phyloP scores from a whole-genome alignment of 495 filamentous ascomycete species.

The Ramalina intermedia region DNA sequence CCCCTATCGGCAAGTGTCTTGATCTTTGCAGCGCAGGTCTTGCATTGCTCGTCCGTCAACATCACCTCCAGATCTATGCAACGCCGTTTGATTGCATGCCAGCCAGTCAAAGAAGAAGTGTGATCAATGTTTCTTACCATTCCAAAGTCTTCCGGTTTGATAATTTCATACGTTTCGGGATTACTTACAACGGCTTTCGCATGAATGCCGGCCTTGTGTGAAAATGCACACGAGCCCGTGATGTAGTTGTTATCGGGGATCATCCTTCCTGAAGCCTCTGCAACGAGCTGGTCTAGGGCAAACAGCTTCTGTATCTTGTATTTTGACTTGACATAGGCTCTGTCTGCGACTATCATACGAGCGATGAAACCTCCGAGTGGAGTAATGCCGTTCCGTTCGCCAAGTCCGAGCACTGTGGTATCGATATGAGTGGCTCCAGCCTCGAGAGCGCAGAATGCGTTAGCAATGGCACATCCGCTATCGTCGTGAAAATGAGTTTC shows the following conservation, averaged over 20 bases:
- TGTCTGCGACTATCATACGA: constrained; percentile 62
- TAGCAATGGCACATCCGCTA: constrained; percentile 65
- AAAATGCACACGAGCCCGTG: constrained; percentile 87
- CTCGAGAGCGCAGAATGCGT: constrained; percentile 62
- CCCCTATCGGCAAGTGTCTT: constrained; percentile 82
- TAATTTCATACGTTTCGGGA: constrained; percentile 50
- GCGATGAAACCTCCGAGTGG: constrained; percentile 46
- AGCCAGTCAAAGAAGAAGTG: constrained; percentile 60
- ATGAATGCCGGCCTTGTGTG: constrained; percentile 92
- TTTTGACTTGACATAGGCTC: constrained; percentile 61
- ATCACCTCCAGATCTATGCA: constrained; percentile 69
- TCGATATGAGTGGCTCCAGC: constrained; percentile 57
- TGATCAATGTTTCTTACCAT: constrained; percentile 80
- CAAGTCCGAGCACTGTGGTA: constrained; percentile 37
- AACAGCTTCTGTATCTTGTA: constrained; percentile 66
- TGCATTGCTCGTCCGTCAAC: constrained; percentile 83
- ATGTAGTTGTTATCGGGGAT: constrained; percentile 69
- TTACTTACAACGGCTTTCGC: constrained; percentile 88
- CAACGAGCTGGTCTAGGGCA: constrained; percentile 64
- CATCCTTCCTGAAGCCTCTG: constrained; percentile 57
- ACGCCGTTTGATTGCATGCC: constrained; percentile 93
- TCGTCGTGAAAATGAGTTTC: constrained; percentile 59
- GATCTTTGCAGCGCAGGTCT: constrained; percentile 82
- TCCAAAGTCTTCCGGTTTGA: constrained; percentile 31
- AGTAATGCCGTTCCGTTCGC: constrained; percentile 23